Evolutionary conservation across 1,139 yeast species (phyloP), one percentile per base, ranked within the genome.

Genomic region (Candida neerlandica): DNA sequence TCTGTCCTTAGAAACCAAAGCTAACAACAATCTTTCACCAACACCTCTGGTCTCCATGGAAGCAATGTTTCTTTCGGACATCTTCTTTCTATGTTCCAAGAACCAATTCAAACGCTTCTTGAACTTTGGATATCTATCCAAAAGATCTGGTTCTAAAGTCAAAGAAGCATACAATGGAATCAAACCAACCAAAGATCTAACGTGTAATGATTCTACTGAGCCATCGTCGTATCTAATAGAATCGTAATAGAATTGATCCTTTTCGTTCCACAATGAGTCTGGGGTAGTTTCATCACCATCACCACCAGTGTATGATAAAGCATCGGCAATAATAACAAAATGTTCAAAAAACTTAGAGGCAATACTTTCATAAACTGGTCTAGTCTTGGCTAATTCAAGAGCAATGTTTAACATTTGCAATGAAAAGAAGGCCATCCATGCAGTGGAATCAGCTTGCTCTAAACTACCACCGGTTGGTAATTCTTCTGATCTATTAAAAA

Each of bases 401-500:
- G 98, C 95, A 64, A 92, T 92, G 65, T 91, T 92, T 67, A 92
- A 79, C 97, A 92, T 91, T 65, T 89, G 96, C 58, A 92, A 75
- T 37, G 89, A 84, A 70, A 86, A 92, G 72, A 94, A 92, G 0
- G 97, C 98, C 96, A 92, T 89, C 98, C 98, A 92, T 41, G 97
- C 97, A 6, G 98, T 92, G 27, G 96, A 89, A 67, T 92, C 98
- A 1, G 98, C 97, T 69, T 92, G 98, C 66, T 91, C 96, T 58
- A 92, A 77, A 43, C 79, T 82, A 46, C 97, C 97, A 37, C 97
- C 97, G 1, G 96, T 89, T 32, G 98, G 98, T 60, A 89, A 76
- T 1, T 96, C 96, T 70, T 92, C 98, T 2, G 96, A 89, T 66
- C 98, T 82, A 67, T 92, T 92, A 73, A 92, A 92, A 54, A 92